Evolutionary conservation across 2,329 filamentous ascomycete genomes (phyloP).

Genomic region (Diaporthe longicolla): DNA sequence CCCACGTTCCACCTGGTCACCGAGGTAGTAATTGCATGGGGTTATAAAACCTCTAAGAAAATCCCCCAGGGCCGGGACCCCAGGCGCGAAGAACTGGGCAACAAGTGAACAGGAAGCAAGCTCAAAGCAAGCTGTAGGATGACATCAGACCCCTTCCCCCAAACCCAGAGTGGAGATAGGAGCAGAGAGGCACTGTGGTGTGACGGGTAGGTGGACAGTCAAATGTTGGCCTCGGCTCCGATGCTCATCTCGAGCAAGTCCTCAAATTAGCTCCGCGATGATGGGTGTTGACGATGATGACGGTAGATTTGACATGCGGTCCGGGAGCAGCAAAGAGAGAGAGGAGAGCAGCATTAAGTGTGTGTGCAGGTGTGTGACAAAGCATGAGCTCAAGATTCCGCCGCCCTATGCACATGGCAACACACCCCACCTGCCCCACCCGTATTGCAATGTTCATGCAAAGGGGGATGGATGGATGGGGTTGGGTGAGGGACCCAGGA

Average conservation of each 20-base stretch:
- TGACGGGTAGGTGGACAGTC: not conserved
- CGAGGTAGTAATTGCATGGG: not conserved
- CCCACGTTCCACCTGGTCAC: slow-evolving; percentile 2
- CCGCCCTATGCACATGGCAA: slow-evolving; percentile 22
- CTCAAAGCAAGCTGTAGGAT: slow-evolving; percentile 20
- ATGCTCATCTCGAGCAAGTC: not conserved
- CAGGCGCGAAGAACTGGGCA: not conserved
- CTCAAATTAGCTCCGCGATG: not conserved
- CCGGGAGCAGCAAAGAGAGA: not conserved
- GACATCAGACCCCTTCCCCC: slow-evolving; percentile 11
- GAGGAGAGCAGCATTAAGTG: not conserved
- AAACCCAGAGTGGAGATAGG: not conserved
- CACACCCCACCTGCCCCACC: slow-evolving; percentile 18
- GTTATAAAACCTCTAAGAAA: not conserved
- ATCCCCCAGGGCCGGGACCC: not conserved
- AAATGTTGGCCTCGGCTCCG: not conserved
- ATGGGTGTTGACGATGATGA: not conserved
- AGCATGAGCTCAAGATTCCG: slow-evolving; percentile 34
- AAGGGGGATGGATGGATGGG: not conserved
- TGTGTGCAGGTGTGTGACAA: not conserved
- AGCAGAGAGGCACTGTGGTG: not conserved
- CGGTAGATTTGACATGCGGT: not conserved
- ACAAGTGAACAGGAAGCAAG: not conserved
- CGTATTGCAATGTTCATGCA: slow-evolving; percentile 26
- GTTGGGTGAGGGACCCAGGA: no score